These are phyloP conservation scores for Colletotrichum sublineola DNA, from an alignment of 2,329 filamentous ascomycete genomes.

Conservation along the genomic window DNA sequence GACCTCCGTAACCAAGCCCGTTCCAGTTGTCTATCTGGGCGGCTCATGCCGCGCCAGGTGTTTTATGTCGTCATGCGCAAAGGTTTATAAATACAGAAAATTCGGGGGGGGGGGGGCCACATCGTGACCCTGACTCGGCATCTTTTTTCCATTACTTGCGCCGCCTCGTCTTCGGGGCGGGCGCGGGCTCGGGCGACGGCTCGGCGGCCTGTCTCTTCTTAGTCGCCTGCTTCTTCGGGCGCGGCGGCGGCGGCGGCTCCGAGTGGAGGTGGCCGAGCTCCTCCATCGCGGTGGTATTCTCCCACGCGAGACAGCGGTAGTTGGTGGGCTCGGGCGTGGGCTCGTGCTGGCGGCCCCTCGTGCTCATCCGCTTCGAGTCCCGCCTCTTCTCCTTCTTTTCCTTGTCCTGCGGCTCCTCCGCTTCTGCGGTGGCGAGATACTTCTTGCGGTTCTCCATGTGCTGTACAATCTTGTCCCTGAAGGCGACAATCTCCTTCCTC, in stretches of 20 bases:
- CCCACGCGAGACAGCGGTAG: slow-evolving; percentile 67
- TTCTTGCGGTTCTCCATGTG: slow-evolving; percentile 85
- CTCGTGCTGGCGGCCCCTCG: slow-evolving; percentile 61
- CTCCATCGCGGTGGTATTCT: slow-evolving; percentile 69
- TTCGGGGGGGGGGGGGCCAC: not conserved
- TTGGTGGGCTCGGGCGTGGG: slow-evolving; percentile 59
- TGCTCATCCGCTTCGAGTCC: slow-evolving; percentile 55
- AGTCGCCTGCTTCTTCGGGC: slow-evolving; percentile 61
- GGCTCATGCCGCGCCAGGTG: slow-evolving; percentile 4
- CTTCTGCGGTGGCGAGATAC: slow-evolving; percentile 72
- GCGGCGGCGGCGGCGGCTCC: slow-evolving; percentile 65
- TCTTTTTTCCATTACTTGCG: slow-evolving; percentile 35
- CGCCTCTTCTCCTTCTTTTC: slow-evolving; percentile 49
- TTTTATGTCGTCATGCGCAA: slow-evolving; percentile 10
- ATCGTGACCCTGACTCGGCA: not conserved
- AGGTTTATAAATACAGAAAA: slow-evolving; percentile 34
- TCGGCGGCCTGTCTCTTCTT: slow-evolving; percentile 63
- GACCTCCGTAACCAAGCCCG: not conserved
- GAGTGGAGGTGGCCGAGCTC: slow-evolving; percentile 71
- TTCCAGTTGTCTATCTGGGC: slow-evolving; percentile 13
- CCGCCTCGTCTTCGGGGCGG: slow-evolving; percentile 46
- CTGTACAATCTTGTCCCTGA: slow-evolving; percentile 79
- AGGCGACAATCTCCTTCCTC: slow-evolving; percentile 85
- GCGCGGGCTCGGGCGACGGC: slow-evolving; percentile 43
- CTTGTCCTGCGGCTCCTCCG: slow-evolving; percentile 50